Evolutionary conservation across 148 eudicot species (phyloP).

Genomic region (Drosera capensis): DNA sequence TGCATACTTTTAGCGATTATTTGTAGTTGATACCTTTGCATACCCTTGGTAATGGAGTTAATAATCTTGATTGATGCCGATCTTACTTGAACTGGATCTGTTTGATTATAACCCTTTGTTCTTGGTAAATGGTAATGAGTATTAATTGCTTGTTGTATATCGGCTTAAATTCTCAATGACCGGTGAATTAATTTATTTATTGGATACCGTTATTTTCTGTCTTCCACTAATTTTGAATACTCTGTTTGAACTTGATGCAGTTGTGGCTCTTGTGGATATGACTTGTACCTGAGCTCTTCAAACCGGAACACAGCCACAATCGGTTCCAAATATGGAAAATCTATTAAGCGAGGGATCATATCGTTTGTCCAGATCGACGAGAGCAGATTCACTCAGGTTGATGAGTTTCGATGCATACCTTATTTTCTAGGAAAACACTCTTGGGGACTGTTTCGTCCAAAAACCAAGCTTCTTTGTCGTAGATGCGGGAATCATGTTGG

Average conservation of each 20-base stretch:
- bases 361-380: constrained; percentile 63
- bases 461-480: constrained; percentile 50
- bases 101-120: no score
- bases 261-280: constrained; percentile 76
- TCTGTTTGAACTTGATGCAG: constrained; percentile 30
- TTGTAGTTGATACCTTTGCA: no score
- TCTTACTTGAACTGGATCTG: no score
- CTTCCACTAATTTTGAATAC: background rate
- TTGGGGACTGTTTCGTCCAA: constrained; percentile 53
- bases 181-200: no score
- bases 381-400: constrained; percentile 43
- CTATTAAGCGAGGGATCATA: constrained; percentile 53
- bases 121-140: no score
- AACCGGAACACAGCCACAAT: constrained; percentile 47
- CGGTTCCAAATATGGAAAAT: constrained; percentile 60
- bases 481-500: constrained; percentile 66
- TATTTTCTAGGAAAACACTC: constrained; percentile 37
- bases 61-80: no score
- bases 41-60: no score
- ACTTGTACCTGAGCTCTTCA: constrained; percentile 55
- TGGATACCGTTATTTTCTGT: no score
- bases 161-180: no score
- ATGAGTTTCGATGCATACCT: constrained; percentile 49
- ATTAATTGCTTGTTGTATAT: no score
- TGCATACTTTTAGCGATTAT: no score